These are phyloP conservation scores for Aspergillus jensenii DNA, from an alignment of 2,329 filamentous ascomycete genomes.

Conservation along the genomic window DNA sequence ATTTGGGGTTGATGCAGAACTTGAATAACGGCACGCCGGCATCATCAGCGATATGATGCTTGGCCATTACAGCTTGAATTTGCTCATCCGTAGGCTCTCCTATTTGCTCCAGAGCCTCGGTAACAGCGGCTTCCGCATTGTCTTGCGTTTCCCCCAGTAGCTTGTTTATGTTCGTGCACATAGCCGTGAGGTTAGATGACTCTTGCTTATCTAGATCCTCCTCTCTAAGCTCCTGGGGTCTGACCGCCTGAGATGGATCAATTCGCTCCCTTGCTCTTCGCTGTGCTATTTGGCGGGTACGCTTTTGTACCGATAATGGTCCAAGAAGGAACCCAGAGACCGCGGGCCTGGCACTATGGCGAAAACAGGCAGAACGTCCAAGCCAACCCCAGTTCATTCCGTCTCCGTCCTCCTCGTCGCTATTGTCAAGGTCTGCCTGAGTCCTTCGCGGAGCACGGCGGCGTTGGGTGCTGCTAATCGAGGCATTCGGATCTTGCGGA, in stretches of 20 bases:
- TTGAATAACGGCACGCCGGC: slow-evolving; percentile 77
- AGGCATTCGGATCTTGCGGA: slow-evolving; percentile 54
- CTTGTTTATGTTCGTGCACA: slow-evolving; percentile 73
- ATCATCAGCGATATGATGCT: slow-evolving; percentile 64
- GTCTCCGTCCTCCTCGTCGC: slow-evolving; percentile 70
- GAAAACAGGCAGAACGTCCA: slow-evolving; percentile 74
- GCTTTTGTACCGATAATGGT: slow-evolving; percentile 85
- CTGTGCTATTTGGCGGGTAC: slow-evolving; percentile 67
- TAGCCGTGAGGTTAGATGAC: slow-evolving; percentile 73
- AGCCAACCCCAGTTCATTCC: slow-evolving; percentile 84
- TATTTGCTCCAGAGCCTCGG: slow-evolving; percentile 40
- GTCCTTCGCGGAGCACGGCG: slow-evolving; percentile 37
- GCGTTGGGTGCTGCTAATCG: slow-evolving; percentile 38
- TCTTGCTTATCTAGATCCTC: slow-evolving; percentile 74
- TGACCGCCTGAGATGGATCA: slow-evolving; percentile 64
- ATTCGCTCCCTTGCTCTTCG: slow-evolving; percentile 69
- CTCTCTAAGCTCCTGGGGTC: slow-evolving; percentile 74
- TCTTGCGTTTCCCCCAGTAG: slow-evolving; percentile 52
- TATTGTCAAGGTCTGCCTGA: slow-evolving; percentile 55
- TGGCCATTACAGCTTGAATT: slow-evolving; percentile 57
- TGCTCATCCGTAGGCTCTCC: slow-evolving; percentile 40
- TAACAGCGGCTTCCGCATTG: slow-evolving; percentile 49
- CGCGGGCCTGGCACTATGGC: slow-evolving; percentile 70
- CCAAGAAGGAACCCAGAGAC: slow-evolving; percentile 83
- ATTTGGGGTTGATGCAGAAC: slow-evolving; percentile 85